phyloP scores from a whole-genome alignment of 768 basidiomycete species.

The Russula virescens region DNA sequence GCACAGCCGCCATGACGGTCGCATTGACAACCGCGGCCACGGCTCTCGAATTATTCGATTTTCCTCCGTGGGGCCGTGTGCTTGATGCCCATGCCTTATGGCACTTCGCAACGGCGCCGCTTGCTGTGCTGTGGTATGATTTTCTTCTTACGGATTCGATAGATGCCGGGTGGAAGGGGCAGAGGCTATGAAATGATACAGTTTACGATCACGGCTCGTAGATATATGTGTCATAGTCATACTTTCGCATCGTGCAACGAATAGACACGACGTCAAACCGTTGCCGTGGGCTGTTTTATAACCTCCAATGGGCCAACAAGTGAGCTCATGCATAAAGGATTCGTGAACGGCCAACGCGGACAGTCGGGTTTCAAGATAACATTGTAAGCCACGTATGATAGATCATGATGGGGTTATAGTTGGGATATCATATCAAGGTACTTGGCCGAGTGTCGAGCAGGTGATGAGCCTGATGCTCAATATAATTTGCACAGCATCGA shows the following conservation, averaged over 20 bases:
- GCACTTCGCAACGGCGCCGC: slow-evolving; percentile 81
- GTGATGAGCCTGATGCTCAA: not conserved
- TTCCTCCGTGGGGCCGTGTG: slow-evolving; percentile 67
- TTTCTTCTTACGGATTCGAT: slow-evolving; percentile 71
- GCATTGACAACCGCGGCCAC: slow-evolving; percentile 68
- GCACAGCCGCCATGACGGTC: slow-evolving; percentile 56
- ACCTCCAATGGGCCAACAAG: too few relatives aligned
- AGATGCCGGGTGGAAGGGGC: slow-evolving; percentile 60
- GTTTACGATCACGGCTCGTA: too few relatives aligned
- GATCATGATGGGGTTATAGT: slow-evolving; percentile 4
- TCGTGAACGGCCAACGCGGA: too few relatives aligned
- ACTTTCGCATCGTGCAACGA: too few relatives aligned
- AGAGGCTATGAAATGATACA: slow-evolving; percentile 26
- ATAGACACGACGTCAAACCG: too few relatives aligned
- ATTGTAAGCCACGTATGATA: not conserved
- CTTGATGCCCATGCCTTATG: slow-evolving; percentile 92
- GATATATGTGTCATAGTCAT: too few relatives aligned
- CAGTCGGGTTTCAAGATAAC: not conserved
- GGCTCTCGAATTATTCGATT: slow-evolving; percentile 84
- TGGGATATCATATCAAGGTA: not conserved
- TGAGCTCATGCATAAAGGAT: too few relatives aligned
- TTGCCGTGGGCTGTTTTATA: too few relatives aligned
- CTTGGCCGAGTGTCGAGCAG: slow-evolving; percentile 3
- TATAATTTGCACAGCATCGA: not conserved
- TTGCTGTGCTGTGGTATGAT: slow-evolving; percentile 79